Evolutionary conservation across 441 rosid genomes (phyloP).

Genomic region (Adansonia madagascariensis): DNA sequence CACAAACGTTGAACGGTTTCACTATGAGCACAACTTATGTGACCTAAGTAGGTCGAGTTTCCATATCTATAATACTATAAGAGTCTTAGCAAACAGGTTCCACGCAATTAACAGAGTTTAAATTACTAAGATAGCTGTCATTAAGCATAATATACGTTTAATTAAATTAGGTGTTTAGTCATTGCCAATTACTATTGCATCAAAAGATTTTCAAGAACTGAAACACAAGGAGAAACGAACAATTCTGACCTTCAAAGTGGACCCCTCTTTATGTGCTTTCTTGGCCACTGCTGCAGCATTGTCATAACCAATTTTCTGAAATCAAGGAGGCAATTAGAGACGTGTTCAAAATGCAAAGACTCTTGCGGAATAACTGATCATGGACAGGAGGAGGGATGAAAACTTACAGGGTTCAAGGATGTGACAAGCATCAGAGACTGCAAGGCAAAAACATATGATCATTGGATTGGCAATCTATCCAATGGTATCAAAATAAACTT

Average conservation of each 20-base stretch:
- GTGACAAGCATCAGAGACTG: constrained; percentile 99
- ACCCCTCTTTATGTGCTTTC: constrained; percentile 95
- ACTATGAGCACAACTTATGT: background rate
- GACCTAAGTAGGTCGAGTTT: background rate
- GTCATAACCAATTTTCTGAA: constrained; percentile 95
- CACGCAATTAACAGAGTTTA: background rate
- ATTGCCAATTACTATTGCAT: background rate
- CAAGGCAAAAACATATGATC: constrained; percentile 33
- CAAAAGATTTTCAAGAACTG: background rate
- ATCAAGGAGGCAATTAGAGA: constrained; percentile 21
- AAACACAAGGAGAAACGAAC: constrained; percentile 20
- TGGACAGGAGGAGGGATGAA: constrained; percentile 23
- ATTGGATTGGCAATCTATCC: constrained; percentile 15
- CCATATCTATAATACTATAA: background rate
- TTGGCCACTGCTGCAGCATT: constrained; percentile 98
- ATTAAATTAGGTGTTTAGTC: background rate
- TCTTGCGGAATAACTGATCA: background rate
- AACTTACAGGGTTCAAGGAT: constrained; percentile 92
- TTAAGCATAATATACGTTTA: background rate
- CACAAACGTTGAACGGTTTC: background rate
- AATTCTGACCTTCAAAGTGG: constrained; percentile 73
- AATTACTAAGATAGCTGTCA: constrained; percentile 5
- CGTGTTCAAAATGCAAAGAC: constrained; percentile 1
- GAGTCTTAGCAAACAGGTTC: background rate
- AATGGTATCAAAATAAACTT: constrained; percentile 11